Percentiles rank a stretch among this genome's conserved stretches.
Evolutionary conservation across 1,139 yeast genomes (phyloP).

Genomic region (Geotrichum cucujoidarum): DNA sequence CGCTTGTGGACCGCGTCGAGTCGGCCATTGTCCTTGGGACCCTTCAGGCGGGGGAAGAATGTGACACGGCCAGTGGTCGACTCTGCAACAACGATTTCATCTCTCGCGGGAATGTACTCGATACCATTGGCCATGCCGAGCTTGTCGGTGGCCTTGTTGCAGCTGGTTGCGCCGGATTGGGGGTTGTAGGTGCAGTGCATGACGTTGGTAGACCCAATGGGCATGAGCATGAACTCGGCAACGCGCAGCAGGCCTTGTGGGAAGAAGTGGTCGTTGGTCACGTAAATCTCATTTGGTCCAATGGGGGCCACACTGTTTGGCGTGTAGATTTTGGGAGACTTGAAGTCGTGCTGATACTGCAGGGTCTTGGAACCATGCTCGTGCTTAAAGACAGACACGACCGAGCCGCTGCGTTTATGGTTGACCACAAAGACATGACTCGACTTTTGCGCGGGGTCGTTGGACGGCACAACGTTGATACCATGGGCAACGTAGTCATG

Average conservation of each 20-base stretch:
- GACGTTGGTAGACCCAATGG: constrained; percentile 18
- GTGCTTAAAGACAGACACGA: constrained; percentile 23
- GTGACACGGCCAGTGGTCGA: constrained; percentile 18
- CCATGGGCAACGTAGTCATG: constrained; percentile 23
- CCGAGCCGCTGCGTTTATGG: constrained; percentile 22
- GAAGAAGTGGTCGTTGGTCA: constrained; percentile 23
- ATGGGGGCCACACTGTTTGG: constrained; percentile 23
- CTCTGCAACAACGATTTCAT: constrained; percentile 19
- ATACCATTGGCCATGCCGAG: constrained; percentile 23
- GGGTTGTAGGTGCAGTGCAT: constrained; percentile 14
- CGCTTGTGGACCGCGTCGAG: not conserved
- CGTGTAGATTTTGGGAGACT: constrained; percentile 16
- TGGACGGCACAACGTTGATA: constrained; percentile 11
- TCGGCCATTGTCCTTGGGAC: constrained; percentile 7
- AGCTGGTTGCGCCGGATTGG: constrained; percentile 7
- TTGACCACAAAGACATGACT: constrained; percentile 21
- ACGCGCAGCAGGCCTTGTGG: constrained; percentile 8
- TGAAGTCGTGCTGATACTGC: constrained; percentile 17
- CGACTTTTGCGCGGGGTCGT: constrained; percentile 10
- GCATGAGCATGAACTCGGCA: constrained; percentile 16
- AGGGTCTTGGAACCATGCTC: constrained; percentile 15
- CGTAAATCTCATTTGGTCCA: constrained; percentile 19
- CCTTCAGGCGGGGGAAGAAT: constrained; percentile 14
- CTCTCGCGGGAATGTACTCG: constrained; percentile 13
- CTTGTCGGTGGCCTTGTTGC: constrained; percentile 14